Evolutionary conservation across 2,329 filamentous ascomycete species (phyloP).

Genomic region (Epichloe sylvatica): DNA sequence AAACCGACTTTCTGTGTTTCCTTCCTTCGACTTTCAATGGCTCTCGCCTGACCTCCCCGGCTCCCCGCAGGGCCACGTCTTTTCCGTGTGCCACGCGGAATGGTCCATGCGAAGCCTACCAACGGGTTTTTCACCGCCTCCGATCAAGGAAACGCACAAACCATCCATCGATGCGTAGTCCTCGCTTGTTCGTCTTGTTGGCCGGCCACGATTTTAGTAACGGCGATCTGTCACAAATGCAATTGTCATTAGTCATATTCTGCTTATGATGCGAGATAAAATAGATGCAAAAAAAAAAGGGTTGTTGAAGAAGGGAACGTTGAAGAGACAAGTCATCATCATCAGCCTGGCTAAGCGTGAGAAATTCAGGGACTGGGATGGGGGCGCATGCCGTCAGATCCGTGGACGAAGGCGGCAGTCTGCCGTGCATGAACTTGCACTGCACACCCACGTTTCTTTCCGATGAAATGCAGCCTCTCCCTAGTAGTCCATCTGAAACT

Average conservation of each 20-base stretch:
- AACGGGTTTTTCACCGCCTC: background rate
- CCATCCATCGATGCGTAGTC: background rate
- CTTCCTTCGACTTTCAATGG: background rate
- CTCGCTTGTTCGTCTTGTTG: background rate
- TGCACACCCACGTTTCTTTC: too few species aligned
- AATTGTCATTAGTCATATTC: slow-evolving; percentile 6
- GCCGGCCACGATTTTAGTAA: slow-evolving; percentile 5
- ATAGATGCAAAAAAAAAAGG: background rate
- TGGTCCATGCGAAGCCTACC: background rate
- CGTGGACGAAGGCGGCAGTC: too few species aligned
- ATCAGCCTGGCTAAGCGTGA: background rate
- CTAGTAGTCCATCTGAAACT: too few species aligned
- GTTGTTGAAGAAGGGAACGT: background rate
- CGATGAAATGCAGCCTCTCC: too few species aligned
- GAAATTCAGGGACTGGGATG: too few species aligned
- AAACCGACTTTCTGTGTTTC: background rate
- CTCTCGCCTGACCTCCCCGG: background rate
- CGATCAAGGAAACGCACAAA: background rate
- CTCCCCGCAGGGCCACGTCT: background rate
- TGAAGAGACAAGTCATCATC: background rate
- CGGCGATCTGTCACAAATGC: slow-evolving; percentile 10
- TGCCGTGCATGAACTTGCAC: too few species aligned
- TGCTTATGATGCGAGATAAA: background rate
- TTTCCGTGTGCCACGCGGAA: background rate
- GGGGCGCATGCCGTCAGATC: too few species aligned